These are phyloP conservation scores for Dothistroma pini DNA, from an alignment of 2,329 filamentous ascomycete species.

Conservation along the genomic window DNA sequence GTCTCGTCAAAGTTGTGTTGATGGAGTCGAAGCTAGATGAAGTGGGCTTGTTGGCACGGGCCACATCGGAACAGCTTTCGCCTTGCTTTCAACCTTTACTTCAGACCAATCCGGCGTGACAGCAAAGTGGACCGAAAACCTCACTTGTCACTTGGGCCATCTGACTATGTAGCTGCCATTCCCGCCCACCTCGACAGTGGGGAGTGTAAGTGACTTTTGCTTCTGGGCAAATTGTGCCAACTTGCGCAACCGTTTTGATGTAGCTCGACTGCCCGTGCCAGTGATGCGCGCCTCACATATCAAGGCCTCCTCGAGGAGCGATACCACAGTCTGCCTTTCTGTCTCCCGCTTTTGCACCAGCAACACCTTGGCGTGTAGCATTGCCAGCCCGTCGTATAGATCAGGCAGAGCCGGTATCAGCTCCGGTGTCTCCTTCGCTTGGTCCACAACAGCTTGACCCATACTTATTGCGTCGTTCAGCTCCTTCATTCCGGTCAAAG, in stretches of 20 bases:
- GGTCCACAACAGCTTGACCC: slow-evolving; percentile 8
- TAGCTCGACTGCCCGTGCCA: slow-evolving; percentile 18
- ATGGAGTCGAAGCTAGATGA: neutral
- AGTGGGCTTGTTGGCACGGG: neutral
- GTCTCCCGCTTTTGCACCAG: slow-evolving; percentile 12
- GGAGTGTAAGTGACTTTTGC: neutral
- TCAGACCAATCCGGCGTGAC: neutral
- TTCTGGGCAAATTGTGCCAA: slow-evolving; percentile 17
- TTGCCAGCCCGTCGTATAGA: slow-evolving; percentile 19
- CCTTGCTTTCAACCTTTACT: too few relatives aligned
- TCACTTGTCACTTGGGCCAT: neutral
- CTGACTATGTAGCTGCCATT: neutral
- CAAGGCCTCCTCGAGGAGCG: slow-evolving; percentile 13
- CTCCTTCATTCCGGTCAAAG: slow-evolving; percentile 6
- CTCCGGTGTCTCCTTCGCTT: neutral
- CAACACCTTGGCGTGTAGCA: slow-evolving; percentile 19
- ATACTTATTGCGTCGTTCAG: slow-evolving; percentile 8
- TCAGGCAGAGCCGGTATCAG: slow-evolving; percentile 22
- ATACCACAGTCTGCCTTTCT: slow-evolving; percentile 12
- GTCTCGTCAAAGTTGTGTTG: neutral
- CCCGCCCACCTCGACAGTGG: neutral
- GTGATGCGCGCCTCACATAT: slow-evolving; percentile 22
- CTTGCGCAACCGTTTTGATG: slow-evolving; percentile 17
- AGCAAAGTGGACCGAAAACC: neutral
- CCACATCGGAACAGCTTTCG: neutral